Evolutionary conservation across 345 rosid genomes (phyloP).

Genomic region (Eucalyptus victrix): DNA sequence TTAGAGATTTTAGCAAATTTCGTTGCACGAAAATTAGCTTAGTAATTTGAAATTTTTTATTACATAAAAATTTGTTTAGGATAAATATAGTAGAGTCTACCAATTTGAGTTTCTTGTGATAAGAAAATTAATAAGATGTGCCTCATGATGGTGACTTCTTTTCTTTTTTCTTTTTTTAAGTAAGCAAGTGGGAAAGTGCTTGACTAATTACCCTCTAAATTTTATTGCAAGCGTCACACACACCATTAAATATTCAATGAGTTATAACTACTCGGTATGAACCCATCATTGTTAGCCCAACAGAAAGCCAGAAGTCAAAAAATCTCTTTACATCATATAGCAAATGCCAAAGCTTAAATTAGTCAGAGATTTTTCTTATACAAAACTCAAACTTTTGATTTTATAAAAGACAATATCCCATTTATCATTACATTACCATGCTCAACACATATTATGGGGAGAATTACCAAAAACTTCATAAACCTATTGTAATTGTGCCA

Average conservation of each 20-base stretch:
- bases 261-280: not conserved
- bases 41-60: not conserved
- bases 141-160: not conserved
- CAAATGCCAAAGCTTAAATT: not conserved
- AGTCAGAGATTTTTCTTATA: not conserved
- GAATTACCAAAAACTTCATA: no score
- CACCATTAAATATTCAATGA: not conserved
- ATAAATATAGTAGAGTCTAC: not conserved
- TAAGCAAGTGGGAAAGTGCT: not conserved
- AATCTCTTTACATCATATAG: not conserved
- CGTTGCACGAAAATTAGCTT: fast-evolving
- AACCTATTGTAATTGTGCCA: no score
- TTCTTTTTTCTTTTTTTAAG: no score
- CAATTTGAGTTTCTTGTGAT: not conserved
- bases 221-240: not conserved
- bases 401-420: not conserved
- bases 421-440: not conserved
- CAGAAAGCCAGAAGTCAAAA: not conserved
- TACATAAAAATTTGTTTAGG: not conserved
- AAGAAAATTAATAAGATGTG: not conserved
- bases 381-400: not conserved
- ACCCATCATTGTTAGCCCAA: not conserved
- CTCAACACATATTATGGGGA: not conserved
- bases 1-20: not conserved
- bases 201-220: not conserved